A percentile compares a stretch with the other conserved stretches of the same genome.
These are phyloP conservation scores for Rhodocollybia butyracea DNA, from an alignment of 768 basidiomycete species.

Conservation along the genomic window DNA sequence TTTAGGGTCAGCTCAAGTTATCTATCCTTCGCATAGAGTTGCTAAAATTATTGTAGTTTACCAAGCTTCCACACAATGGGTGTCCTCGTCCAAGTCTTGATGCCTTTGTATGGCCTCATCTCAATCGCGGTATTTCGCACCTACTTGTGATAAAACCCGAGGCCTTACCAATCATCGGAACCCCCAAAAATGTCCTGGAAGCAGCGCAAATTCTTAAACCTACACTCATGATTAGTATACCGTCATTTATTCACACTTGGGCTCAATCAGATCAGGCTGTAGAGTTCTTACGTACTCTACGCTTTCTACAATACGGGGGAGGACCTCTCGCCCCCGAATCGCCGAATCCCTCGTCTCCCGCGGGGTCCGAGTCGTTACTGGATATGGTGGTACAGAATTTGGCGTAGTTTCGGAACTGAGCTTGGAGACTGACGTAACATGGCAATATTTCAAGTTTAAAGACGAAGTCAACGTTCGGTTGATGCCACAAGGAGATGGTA, in stretches of 20 bases:
- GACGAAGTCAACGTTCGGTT: constrained; percentile 1
- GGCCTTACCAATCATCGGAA: constrained; percentile 18
- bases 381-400: not conserved
- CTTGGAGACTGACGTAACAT: not conserved
- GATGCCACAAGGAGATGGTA: constrained; percentile 9
- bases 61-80: constrained; percentile 21
- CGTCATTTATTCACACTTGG: constrained; percentile 23
- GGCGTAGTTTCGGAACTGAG: not conserved
- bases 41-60: no score
- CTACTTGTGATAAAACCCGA: constrained; percentile 11
- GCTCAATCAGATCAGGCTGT: constrained; percentile 15
- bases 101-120: constrained; percentile 12
- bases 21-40: no score
- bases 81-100: constrained; percentile 14
- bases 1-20: no score
- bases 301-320: constrained; percentile 11
- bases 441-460: constrained; percentile 3
- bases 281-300: constrained; percentile 12
- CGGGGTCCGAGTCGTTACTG: constrained; percentile 1
- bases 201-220: constrained; percentile 12
- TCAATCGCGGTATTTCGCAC: constrained; percentile 23
- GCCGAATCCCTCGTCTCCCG: not conserved
- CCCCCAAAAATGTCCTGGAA: constrained; percentile 19
- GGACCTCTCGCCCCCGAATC: not conserved
- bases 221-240: constrained; percentile 15